Percentiles rank a stretch among this genome's conserved stretches.
These are phyloP conservation scores for Handroanthus guayacan DNA, from an alignment of 257 asterid genomes.

Conservation along the genomic window DNA sequence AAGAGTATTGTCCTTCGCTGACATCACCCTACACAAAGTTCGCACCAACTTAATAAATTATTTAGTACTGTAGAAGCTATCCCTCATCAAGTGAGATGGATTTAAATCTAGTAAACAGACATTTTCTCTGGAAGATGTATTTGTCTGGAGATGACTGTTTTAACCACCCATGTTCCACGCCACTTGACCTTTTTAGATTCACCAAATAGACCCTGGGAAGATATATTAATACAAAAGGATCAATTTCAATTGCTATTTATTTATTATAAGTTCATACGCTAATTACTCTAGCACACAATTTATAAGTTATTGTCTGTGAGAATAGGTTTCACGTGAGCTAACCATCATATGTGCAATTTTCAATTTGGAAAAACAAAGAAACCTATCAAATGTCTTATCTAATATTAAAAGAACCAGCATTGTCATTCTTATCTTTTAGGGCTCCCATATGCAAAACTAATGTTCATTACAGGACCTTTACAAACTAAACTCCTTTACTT, in stretches of 20 bases:
- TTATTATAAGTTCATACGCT: not conserved
- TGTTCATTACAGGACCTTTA: too few relatives aligned
- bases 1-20: conserved; percentile 63
- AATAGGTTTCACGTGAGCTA: not conserved
- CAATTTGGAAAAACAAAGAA: not conserved
- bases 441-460: not conserved
- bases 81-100: not conserved
- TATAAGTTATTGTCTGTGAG: not conserved
- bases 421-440: not conserved
- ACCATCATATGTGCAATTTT: not conserved
- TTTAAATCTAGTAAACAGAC: conserved; percentile 28
- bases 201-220: conserved; percentile 54
- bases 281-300: not conserved
- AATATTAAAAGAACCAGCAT: not conserved
- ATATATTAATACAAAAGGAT: not conserved
- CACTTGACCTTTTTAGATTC: conserved; percentile 62
- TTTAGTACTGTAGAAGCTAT: not conserved
- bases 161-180: conserved; percentile 76
- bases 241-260: not conserved
- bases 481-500: too few relatives aligned
- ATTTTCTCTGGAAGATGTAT: conserved; percentile 45
- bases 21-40: conserved; percentile 50
- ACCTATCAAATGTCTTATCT: not conserved
- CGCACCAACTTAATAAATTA: conserved; percentile 4
- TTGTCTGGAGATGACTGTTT: conserved; percentile 58